Evolutionary conservation across 2,329 filamentous ascomycete species (phyloP).

Genomic region (Pseudogymnoascus sp.): DNA sequence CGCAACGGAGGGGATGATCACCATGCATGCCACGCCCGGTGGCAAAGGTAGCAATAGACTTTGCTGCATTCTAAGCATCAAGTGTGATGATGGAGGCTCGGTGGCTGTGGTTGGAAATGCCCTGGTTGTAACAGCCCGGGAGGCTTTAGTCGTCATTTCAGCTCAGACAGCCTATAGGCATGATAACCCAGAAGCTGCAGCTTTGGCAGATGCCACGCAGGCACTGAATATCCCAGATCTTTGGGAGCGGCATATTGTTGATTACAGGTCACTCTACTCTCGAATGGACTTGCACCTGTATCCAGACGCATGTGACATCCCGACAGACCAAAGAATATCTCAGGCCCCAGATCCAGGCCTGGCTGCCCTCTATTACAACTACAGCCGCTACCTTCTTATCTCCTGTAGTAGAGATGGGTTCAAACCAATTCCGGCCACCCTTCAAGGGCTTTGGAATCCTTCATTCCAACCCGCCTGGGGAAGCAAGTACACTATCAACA

Average conservation of each 20-base stretch:
- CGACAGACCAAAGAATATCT: slow-evolving; percentile 27
- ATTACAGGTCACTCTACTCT: slow-evolving; percentile 28
- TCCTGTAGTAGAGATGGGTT: slow-evolving; percentile 25
- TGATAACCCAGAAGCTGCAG: slow-evolving; percentile 21
- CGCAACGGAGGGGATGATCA: slow-evolving; percentile 26
- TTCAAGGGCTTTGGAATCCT: slow-evolving; percentile 39
- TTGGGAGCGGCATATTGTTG: slow-evolving; percentile 25
- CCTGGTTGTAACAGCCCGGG: slow-evolving; percentile 30
- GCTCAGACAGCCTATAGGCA: slow-evolving; percentile 33
- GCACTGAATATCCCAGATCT: slow-evolving; percentile 20
- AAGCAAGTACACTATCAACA: slow-evolving; percentile 42
- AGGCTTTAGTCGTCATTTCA: slow-evolving; percentile 30
- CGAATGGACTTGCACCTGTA: slow-evolving; percentile 26
- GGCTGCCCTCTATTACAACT: slow-evolving; percentile 30
- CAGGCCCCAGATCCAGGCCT: slow-evolving; percentile 17
- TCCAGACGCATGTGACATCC: slow-evolving; percentile 18
- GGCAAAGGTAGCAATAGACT: slow-evolving; percentile 27
- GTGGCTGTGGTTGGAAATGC: slow-evolving; percentile 27
- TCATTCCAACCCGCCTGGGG: slow-evolving; percentile 38
- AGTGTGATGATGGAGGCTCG: slow-evolving; percentile 21
- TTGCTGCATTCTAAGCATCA: slow-evolving; percentile 27
- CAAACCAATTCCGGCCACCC: slow-evolving; percentile 32
- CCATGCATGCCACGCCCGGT: slow-evolving; percentile 33
- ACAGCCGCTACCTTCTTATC: slow-evolving; percentile 33
- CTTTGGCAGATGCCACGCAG: slow-evolving; percentile 20